Evolutionary conservation across 2,329 filamentous ascomycete genomes (phyloP), one percentile per base, ranked within the genome.

Genomic region (Sporothrix phasma): DNA sequence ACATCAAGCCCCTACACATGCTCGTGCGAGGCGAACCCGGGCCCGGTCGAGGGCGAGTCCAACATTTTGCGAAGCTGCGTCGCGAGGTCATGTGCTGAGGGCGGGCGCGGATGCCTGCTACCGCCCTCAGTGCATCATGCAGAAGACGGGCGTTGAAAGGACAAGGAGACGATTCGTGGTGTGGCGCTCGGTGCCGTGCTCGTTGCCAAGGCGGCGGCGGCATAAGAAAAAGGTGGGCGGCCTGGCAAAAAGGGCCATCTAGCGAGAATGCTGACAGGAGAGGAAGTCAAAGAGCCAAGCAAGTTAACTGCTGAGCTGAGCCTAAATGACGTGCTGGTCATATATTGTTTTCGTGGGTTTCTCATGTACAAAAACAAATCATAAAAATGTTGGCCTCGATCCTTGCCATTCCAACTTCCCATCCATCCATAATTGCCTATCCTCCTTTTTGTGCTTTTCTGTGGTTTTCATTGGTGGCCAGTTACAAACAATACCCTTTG

Each of bases 21-120:
- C 46, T 81, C 79, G 79, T 72, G 77, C 10, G 71, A 79, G 68
- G 78, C 77, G 0, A 69, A 82, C 66, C 75, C 77, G 0, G 76
- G 77, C 0, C 66, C 68, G 0, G 74, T 71, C 0, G 74, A 74
- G 0, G 79, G 77, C 0, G 78, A 80, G 10, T 53, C 70, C 0
- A 78, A 77, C 31, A 24, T 67, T 22, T 37, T 69, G 10, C 64
- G 53, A 54, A 62, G 5, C 45, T 67, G 65, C 43, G 66, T 2
- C 43, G 43, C 19, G 34, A 63, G 41, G 65, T 71, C 34, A 67
- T n/a, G n/a, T n/a, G n/a, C n/a, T n/a, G n/a, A n/a, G n/a, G n/a
- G n/a, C n/a, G n/a, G n/a, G n/a, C n/a, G n/a, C n/a, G n/a, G n/a
- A n/a, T n/a, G n/a, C n/a, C n/a, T n/a, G n/a, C n/a, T n/a, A n/a